Conservation (phyloP, 768 basidiomycete species). For the Candolleomyces aberdarensis region DNA sequence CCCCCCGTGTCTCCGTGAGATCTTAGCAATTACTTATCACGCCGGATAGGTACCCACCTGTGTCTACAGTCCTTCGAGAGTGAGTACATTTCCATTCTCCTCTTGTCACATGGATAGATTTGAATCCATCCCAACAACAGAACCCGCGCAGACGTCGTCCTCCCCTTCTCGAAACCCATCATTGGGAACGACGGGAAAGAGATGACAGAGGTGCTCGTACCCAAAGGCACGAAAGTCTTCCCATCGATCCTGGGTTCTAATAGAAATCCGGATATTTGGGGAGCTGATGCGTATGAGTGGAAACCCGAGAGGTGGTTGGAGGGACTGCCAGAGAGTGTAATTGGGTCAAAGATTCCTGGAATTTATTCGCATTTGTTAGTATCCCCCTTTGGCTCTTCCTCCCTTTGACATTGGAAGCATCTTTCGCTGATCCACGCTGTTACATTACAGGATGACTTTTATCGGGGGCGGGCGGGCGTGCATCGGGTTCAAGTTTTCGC, state of each 20-base stretch:
- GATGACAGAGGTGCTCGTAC: conserved; percentile 21
- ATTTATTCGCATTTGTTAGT: conserved; percentile 16
- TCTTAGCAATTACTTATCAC: neutral
- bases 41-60: conserved; percentile 5
- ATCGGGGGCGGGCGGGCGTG: conserved; percentile 41
- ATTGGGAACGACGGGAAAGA: conserved; percentile 24
- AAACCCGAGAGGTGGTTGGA: conserved; percentile 38
- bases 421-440: neutral
- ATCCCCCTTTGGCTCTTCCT: neutral
- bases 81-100: neutral
- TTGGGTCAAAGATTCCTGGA: conserved; percentile 13
- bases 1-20: neutral
- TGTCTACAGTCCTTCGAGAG: conserved; percentile 13
- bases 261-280: conserved; percentile 32
- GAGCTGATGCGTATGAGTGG: conserved; percentile 33
- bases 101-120: too few species aligned
- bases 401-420: neutral
- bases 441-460: conserved; percentile 38
- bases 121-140: neutral
- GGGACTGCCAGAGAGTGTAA: conserved; percentile 30
- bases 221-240: conserved; percentile 22
- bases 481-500: conserved; percentile 49
- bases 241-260: conserved; percentile 28
- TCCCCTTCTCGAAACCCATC: conserved; percentile 30
- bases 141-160: conserved; percentile 18